A percentile compares a stretch with the other conserved stretches of the same genome.
These are phyloP conservation scores for Amesomyces nigricolor DNA, from an alignment of 2,329 filamentous ascomycete genomes.

Conservation along the genomic window DNA sequence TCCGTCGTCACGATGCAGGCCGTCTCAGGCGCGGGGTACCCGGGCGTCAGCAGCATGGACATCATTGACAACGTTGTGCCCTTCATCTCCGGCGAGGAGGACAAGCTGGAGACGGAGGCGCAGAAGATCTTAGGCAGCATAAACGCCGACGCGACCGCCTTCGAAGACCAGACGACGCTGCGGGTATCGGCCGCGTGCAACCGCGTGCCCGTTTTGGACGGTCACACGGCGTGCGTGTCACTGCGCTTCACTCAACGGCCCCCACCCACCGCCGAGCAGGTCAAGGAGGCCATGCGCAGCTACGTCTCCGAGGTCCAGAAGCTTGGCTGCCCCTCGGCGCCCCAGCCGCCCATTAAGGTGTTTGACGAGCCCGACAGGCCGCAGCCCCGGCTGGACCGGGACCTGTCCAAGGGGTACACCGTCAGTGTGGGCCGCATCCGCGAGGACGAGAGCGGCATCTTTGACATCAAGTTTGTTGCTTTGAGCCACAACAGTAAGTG, in stretches of 20 bases:
- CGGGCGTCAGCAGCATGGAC: conserved; percentile 88
- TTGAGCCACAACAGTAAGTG: conserved; percentile 70
- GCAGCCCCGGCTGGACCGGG: conserved; percentile 83
- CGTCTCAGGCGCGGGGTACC: conserved; percentile 86
- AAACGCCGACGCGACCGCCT: conserved; percentile 64
- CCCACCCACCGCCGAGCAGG: conserved; percentile 66
- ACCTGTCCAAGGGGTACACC: conserved; percentile 79
- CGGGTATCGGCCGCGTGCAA: conserved; percentile 85
- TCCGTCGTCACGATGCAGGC: conserved; percentile 92
- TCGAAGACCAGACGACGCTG: conserved; percentile 68
- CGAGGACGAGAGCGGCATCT: conserved; percentile 80
- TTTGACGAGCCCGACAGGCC: conserved; percentile 87
- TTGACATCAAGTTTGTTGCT: conserved; percentile 92
- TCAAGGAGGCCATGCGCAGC: conserved; percentile 70
- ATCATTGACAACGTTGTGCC: conserved; percentile 95
- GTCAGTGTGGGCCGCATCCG: conserved; percentile 85
- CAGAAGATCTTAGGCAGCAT: conserved; percentile 85
- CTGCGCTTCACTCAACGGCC: conserved; percentile 73
- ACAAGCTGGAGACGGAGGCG: conserved; percentile 92
- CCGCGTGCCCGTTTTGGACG: conserved; percentile 89
- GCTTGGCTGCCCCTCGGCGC: conserved; percentile 83
- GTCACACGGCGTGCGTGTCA: conserved; percentile 91
- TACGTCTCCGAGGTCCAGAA: conserved; percentile 79
- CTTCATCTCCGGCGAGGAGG: conserved; percentile 88
- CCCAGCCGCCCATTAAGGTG: conserved; percentile 72